Base-by-base conservation (phyloP, 805 yeast species). In the Saccharomycopsis fibuligera region DNA sequence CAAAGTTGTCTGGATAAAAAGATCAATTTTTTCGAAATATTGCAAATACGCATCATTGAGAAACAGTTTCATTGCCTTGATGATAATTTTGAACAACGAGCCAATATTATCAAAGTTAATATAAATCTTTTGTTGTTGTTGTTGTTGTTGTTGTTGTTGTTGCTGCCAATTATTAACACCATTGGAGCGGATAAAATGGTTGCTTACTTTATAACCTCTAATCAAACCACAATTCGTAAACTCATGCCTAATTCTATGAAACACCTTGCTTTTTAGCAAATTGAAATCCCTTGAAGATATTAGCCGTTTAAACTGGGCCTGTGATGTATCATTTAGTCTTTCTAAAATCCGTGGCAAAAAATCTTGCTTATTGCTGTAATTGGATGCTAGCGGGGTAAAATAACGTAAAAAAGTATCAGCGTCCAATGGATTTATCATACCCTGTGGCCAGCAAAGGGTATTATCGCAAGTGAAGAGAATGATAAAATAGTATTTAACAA, bases 171-270 rank as follows among this genome's bases (percentile, higher is more conserved):
- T n/a, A n/a, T n/a, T n/a, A n/a, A n/a, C n/a, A n/a, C n/a, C n/a
- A n/a, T n/a, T n/a, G n/a, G n/a, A n/a, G n/a, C n/a, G n/a, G n/a
- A n/a, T n/a, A n/a, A n/a, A n/a, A n/a, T 12, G 37, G 14, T 33
- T 16, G 6, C 45, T 49, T 5, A 39, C 17, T 12, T 52, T 41
- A 27, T 42, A 48, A 35, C 53, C 48, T 41, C 42, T 41, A n/a
- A 48, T 33, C 16, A 54, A 27, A 9, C 29, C 30, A 39, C 29
- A 39, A 14, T 43, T 17, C 3, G 29, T 43, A 27, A 47, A 42
- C 16, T 27, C 38, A 10, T 47, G 43, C 17, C 50, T 24, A 19
- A 47, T 5, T 4, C 43, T 25, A 22, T 47, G 50, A 31, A 47
- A 42, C 14, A 47, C 5, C 30, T 30, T 30, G 23, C 47, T 36